phyloP scores from a whole-genome alignment of 495 filamentous ascomycete genomes.

The Geoglossum glabrum region DNA sequence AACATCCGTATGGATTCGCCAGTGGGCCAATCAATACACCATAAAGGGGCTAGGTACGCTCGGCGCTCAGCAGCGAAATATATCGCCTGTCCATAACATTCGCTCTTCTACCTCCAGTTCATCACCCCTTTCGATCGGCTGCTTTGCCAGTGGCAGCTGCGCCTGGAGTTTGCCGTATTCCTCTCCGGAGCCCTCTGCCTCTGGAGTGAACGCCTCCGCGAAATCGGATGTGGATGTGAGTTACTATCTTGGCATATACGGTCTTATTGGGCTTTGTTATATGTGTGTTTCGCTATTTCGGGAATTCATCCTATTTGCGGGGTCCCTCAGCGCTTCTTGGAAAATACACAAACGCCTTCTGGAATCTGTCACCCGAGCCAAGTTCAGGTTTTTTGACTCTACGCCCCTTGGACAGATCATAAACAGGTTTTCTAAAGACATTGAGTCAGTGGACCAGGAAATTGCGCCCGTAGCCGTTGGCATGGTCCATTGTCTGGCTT shows the following conservation, averaged over 20 bases:
- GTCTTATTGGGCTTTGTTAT: conserved; percentile 51
- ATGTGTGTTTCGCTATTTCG: conserved; percentile 55
- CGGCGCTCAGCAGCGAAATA: background rate
- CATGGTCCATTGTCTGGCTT: conserved; percentile 46
- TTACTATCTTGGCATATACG: conserved; percentile 76
- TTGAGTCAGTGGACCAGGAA: conserved; percentile 90
- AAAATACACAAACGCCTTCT: conserved; percentile 67
- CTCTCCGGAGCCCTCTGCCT: conserved; percentile 28
- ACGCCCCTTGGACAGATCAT: conserved; percentile 93
- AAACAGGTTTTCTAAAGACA: conserved; percentile 96
- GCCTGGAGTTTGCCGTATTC: conserved; percentile 21
- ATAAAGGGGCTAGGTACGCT: background rate
- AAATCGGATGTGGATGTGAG: conserved; percentile 39
- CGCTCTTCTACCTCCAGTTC: background rate
- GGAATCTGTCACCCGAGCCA: conserved; percentile 61
- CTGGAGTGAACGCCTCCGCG: conserved; percentile 7
- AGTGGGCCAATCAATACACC: conserved; percentile 58
- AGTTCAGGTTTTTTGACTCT: conserved; percentile 94
- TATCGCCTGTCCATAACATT: background rate
- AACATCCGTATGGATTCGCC: conserved; percentile 80
- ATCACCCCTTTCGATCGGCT: conserved; percentile 14
- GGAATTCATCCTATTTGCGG: conserved; percentile 79
- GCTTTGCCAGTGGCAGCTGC: conserved; percentile 21
- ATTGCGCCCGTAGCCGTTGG: conserved; percentile 78
- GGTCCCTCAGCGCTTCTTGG: conserved; percentile 74